Evolutionary conservation across 495 filamentous ascomycete species (phyloP), one percentile per base, ranked within the genome.

Genomic region (Bathelium albidoporum): DNA sequence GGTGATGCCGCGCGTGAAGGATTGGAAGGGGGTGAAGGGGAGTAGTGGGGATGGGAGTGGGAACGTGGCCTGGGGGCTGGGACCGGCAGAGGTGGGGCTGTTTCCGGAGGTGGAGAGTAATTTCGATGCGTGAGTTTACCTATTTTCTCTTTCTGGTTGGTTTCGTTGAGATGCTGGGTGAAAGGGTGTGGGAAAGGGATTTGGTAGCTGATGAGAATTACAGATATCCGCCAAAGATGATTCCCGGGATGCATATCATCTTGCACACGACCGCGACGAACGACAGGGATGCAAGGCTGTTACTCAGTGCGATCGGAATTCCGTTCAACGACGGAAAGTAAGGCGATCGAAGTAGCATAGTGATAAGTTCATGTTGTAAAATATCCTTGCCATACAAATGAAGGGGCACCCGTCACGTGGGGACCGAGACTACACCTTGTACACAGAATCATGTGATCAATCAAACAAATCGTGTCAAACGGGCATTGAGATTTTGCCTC

Each of bases 71-170:
- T 96, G 87, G 73, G 92, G 93, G 64, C 77, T 97, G 65, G 76
- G 74, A 5, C 78, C 85, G 36, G 87, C 90, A 64, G 80, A 82
- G 44, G 82, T 96, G 60, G 83, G 85, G 61, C 70, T 89, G 59
- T 97, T 97, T 75, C 95, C 95, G 0, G 94, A 98, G 77, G 82
- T 97, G 60, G 91, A 96, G 73, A 82, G 88, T 49, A 95, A 95
- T 76, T 93, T 91, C 72, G 88, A 91, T 75, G 81, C 83, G 91
- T 96, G 75, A 83, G 91, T 84, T 52, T 63, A 32, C 29, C 22
- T 45, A 29, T 59, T 26, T 10, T 58, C 28, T 12, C 10, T 55
- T 29, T 55, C 29, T 29, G 49, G 4, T 55, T 55, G n/a, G 43
- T 3, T 55, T 26, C 9, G 49, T 12, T 11, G 24, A 55, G 20